These are phyloP conservation scores for Falciphora oryzae DNA, from an alignment of 2,329 filamentous ascomycete genomes.

Conservation along the genomic window DNA sequence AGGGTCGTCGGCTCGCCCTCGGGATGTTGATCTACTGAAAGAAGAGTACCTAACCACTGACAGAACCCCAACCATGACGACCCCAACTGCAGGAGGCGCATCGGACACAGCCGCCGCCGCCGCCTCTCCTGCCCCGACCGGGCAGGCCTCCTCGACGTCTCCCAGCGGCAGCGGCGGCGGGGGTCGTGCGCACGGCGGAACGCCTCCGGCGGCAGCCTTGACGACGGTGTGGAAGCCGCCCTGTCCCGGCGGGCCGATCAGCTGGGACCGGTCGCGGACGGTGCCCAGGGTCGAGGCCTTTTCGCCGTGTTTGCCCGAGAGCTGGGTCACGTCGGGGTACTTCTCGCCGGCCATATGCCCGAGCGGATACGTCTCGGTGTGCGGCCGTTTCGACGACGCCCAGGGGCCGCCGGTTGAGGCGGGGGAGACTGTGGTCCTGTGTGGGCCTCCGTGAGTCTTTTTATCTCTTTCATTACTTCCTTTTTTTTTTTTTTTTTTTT, in stretches of 20 bases:
- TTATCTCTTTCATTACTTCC: not conserved
- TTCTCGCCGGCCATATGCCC: constrained; percentile 32
- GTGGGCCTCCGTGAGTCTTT: constrained; percentile 17
- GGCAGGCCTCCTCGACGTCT: not conserved
- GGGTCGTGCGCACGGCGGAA: not conserved
- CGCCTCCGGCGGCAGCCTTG: constrained; percentile 1
- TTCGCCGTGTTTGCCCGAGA: not conserved
- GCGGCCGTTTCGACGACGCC: constrained; percentile 17
- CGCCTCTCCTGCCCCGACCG: not conserved
- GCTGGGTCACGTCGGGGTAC: constrained; percentile 19
- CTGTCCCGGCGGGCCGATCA: not conserved
- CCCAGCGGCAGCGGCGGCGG: not conserved
- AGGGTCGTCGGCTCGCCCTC: not conserved
- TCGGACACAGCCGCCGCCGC: too few species aligned
- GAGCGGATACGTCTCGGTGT: constrained; percentile 25
- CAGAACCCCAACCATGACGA: not conserved
- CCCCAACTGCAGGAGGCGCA: not conserved
- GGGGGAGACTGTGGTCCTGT: constrained; percentile 27
- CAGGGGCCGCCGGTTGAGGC: constrained; percentile 23
- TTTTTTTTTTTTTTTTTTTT: too few species aligned
- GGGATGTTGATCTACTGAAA: not conserved
- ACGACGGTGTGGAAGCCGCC: constrained; percentile 8
- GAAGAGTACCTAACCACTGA: not conserved
- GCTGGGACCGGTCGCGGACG: not conserved
- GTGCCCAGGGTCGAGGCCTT: not conserved